Evolutionary conservation across 164 flowering plant species (phyloP).

Genomic region (Kingdonia uniflora): DNA sequence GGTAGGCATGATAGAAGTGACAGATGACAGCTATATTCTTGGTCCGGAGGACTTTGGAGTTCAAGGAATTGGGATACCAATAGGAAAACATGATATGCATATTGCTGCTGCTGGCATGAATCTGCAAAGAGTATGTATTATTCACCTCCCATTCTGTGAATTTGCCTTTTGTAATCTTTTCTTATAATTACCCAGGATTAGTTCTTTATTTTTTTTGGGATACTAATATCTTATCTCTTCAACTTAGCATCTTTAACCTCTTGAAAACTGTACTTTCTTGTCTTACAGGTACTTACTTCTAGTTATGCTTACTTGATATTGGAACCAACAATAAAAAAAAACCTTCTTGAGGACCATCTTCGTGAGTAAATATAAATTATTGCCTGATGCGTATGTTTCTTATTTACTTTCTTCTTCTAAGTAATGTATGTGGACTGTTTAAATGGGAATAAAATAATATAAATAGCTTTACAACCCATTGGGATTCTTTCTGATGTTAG

Average conservation of each 20-base stretch:
- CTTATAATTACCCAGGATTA: not conserved
- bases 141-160: not conserved
- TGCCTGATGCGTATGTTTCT: no score
- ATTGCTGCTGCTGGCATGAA: constrained; percentile 99
- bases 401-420: no score
- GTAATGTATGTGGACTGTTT: not conserved
- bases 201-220: not conserved
- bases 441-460: not conserved
- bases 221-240: not conserved
- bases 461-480: no score
- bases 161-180: not conserved
- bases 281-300: constrained; percentile 76
- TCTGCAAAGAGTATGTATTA: constrained; percentile 67
- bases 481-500: no score
- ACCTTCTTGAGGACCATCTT: constrained; percentile 77
- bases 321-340: constrained; percentile 89
- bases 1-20: constrained; percentile 98
- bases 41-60: constrained; percentile 99
- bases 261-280: not conserved
- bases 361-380: constrained; percentile 43
- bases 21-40: constrained; percentile 98
- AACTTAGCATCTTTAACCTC: no score
- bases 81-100: constrained; percentile 97
- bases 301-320: constrained; percentile 94
- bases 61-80: constrained; percentile 97